These are phyloP conservation scores for Rhododendron ferrugineum DNA, from an alignment of 148 eudicot genomes.

Conservation along the genomic window DNA sequence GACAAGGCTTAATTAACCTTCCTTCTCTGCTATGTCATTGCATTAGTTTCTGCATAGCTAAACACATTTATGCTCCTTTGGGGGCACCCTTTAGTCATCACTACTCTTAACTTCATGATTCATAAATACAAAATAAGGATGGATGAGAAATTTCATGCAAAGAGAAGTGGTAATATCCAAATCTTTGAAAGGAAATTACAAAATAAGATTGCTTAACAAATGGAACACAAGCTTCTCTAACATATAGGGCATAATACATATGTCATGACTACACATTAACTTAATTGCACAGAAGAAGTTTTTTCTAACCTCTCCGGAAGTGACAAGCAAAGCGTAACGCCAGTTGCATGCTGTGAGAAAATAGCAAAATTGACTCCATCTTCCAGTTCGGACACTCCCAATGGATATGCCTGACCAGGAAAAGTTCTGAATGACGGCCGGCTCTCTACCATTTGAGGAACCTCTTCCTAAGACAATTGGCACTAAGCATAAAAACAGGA, in stretches of 20 bases:
- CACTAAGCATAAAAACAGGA: not conserved
- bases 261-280: not conserved
- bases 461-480: conserved; percentile 54
- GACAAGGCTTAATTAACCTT: not conserved
- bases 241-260: not conserved
- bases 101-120: not conserved
- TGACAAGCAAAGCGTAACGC: conserved; percentile 70
- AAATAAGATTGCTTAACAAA: not conserved
- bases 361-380: conserved; percentile 83
- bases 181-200: not conserved
- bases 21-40: not conserved
- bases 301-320: conserved; percentile 57
- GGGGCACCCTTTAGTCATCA: not conserved
- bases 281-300: not conserved
- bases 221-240: not conserved
- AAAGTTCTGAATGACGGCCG: conserved; percentile 30
- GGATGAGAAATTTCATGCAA: not conserved
- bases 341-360: conserved; percentile 85
- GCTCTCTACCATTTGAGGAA: conserved; percentile 36
- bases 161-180: not conserved
- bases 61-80: not conserved
- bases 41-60: not conserved
- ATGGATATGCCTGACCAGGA: conserved; percentile 78
- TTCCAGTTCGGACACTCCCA: conserved; percentile 90
- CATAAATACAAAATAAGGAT: not conserved